Percentiles rank a stretch among this genome's conserved stretches.
Conservation (phyloP, 2,329 filamentous ascomycete species). For the Alternaria metachromatica region DNA sequence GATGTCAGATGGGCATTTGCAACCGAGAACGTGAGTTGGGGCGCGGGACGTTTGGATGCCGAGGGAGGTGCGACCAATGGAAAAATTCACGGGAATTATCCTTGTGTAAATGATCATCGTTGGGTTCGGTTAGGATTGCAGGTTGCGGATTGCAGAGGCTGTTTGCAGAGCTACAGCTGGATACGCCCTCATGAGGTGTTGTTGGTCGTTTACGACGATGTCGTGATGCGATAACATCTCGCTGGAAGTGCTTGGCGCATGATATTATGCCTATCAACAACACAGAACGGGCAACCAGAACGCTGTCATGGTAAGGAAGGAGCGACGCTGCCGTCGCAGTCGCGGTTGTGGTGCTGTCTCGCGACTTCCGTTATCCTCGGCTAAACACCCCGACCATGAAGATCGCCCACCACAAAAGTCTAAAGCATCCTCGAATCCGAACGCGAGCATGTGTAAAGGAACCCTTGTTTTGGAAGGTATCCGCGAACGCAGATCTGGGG, state of each 20-base stretch:
- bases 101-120: not conserved
- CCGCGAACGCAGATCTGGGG: not conserved
- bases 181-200: not conserved
- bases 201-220: rapidly evolving
- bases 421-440: not conserved
- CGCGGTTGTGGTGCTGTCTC: not conserved
- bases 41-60: constrained; percentile 1
- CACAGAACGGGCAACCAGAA: not conserved
- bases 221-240: no score
- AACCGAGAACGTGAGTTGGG: not conserved
- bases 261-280: not conserved
- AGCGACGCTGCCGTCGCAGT: not conserved
- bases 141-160: not conserved
- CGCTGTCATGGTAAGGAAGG: not conserved
- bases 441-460: not conserved
- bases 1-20: not conserved
- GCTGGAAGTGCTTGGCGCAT: not conserved
- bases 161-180: not conserved
- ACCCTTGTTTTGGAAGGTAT: not conserved
- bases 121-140: not conserved
- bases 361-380: not conserved
- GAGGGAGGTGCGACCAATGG: not conserved
- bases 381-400: not conserved
- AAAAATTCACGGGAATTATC: not conserved
- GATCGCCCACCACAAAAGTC: not conserved